phyloP scores from a whole-genome alignment of 257 asterid species.

The Ajuga chamaepitys region DNA sequence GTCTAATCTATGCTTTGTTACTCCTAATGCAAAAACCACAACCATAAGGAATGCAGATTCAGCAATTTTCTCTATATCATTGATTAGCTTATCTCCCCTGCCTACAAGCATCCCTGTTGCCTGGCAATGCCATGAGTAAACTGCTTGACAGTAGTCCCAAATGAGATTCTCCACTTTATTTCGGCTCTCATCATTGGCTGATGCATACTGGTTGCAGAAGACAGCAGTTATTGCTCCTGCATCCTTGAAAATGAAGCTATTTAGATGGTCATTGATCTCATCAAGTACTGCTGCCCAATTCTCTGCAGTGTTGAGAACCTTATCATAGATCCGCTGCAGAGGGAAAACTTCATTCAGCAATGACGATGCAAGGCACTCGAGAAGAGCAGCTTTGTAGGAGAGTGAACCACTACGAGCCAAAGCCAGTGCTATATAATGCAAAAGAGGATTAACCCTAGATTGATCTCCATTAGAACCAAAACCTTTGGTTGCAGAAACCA shows the following conservation, averaged over 20 bases:
- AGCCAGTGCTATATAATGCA: slow-evolving; percentile 68
- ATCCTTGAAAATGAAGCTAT: slow-evolving; percentile 60
- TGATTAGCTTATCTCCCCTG: slow-evolving; percentile 34
- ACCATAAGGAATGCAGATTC: slow-evolving; percentile 96
- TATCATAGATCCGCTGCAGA: slow-evolving; percentile 40
- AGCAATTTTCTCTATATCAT: slow-evolving; percentile 70
- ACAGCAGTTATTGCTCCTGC: slow-evolving; percentile 81
- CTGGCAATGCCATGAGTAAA: slow-evolving; percentile 66
- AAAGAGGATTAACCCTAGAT: slow-evolving; percentile 32
- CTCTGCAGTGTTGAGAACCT: slow-evolving; percentile 36
- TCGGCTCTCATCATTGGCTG: slow-evolving; percentile 53
- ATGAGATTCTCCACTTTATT: slow-evolving; percentile 55
- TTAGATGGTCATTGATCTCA: slow-evolving; percentile 49
- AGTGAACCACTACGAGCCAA: slow-evolving; percentile 64
- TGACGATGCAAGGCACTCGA: slow-evolving; percentile 52
- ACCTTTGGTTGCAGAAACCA: slow-evolving; percentile 31
- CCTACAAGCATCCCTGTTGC: slow-evolving; percentile 45
- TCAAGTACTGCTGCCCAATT: slow-evolving; percentile 25
- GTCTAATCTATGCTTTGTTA: slow-evolving; percentile 60
- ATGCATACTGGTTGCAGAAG: slow-evolving; percentile 69
- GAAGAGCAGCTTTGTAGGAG: slow-evolving; percentile 41
- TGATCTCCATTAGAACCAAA: slow-evolving; percentile 16
- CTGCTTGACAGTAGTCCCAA: slow-evolving; percentile 67
- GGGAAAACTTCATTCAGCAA: slow-evolving; percentile 73
- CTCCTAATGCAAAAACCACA: slow-evolving; percentile 78